Base-by-base conservation (phyloP, 148 eudicot genomes). In the Bassia scoparia region DNA sequence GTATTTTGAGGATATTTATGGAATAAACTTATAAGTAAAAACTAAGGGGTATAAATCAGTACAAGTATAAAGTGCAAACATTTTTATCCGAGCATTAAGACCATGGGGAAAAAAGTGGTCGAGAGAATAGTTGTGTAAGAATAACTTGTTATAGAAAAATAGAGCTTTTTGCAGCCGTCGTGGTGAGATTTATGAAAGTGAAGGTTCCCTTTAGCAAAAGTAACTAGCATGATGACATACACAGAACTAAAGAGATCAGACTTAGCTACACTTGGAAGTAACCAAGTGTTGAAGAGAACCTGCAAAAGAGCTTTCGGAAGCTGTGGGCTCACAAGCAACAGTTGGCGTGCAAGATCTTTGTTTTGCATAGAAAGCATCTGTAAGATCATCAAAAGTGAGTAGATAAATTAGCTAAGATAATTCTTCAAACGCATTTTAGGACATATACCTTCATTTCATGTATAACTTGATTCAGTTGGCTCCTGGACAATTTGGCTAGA, bases 401-500 rank as follows among this genome's bases (percentile, higher is more conserved):
- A 55, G 43, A 81, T 70, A 71, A 23, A 49, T 43, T 55, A 59
- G 56, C 16, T 8, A 11, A n/a, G 34, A 31, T 23, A 31, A 69
- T 3, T 46, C 30, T 74, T 59, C 21, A 68, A 16, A 70, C 43
- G 24, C 27, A 69, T 50, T 72, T 37, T 37, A 56, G 26, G 46
- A 20, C 30, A 2, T 7, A 3, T 76, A 95, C 99, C 99, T 92
- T 88, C 79, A 95, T 59, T 61, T 89, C 97, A 18, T 90, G 87
- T 74, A 95, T 60, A 69, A 92, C 78, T 76, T 89, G 88, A 73
- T 68, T 88, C 75, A 95, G 79, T 80, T 95, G 99, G 74, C 81
- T 85, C 80, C 82, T 87, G 68, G 99, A 90, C 88, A 95, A 84
- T 84, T 89, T 89, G 63, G 99, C 89, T 78, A 95, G 83, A 87